Evolutionary conservation across 1,284 basidiomycete species (phyloP).

Genomic region (Apiotrichum gamsii): DNA sequence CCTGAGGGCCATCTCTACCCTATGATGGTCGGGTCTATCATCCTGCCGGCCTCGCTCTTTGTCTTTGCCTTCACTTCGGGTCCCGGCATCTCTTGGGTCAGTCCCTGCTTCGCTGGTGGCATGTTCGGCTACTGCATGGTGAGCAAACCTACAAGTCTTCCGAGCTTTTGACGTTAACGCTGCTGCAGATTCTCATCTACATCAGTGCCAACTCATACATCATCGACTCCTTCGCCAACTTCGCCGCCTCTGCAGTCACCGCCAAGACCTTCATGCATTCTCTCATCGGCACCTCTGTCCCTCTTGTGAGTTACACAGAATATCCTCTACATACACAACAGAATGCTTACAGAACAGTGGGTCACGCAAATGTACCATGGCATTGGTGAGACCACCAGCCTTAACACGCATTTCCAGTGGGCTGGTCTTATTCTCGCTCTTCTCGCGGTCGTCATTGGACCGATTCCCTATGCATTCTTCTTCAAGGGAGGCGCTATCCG

Average conservation of each 20-base stretch:
- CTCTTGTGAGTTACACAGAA: constrained; percentile 30
- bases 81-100: constrained; percentile 33
- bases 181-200: constrained; percentile 36
- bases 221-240: constrained; percentile 32
- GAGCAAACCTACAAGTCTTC: not conserved
- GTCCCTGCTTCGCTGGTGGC: constrained; percentile 27
- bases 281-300: constrained; percentile 45
- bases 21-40: constrained; percentile 34
- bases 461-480: constrained; percentile 40
- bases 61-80: constrained; percentile 43
- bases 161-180: too few relatives aligned
- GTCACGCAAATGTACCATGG: not conserved
- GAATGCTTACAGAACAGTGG: too few relatives aligned
- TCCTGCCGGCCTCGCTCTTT: constrained; percentile 48
- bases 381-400: constrained; percentile 10
- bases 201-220: constrained; percentile 42
- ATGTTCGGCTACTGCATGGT: constrained; percentile 38
- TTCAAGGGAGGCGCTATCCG: constrained; percentile 34
- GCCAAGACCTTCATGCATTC: constrained; percentile 52
- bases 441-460: constrained; percentile 25
- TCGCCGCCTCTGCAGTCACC: constrained; percentile 47
- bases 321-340: too few relatives aligned
- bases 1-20: constrained; percentile 35
- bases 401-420: constrained; percentile 33
- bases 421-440: constrained; percentile 34